phyloP scores from a whole-genome alignment of 805 yeast species.

The Saccharomycopsis fodiens region DNA sequence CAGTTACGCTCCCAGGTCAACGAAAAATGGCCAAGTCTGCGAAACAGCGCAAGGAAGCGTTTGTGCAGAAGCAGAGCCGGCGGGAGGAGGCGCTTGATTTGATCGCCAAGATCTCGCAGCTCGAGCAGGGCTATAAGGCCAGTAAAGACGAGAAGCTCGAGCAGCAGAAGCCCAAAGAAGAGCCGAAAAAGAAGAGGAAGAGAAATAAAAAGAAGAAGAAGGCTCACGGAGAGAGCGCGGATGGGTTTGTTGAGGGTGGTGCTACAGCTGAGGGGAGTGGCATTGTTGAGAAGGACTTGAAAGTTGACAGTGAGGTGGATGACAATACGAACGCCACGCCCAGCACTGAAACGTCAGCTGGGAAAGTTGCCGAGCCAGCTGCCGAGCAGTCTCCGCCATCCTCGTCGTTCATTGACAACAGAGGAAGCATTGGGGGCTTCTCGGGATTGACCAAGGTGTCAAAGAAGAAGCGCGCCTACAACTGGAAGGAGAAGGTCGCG shows the following conservation, averaged over 20 bases:
- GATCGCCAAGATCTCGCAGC: constrained; percentile 16
- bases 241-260: constrained; percentile 23
- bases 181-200: constrained; percentile 57
- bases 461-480: constrained; percentile 49
- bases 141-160: not conserved
- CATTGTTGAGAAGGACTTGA: not conserved
- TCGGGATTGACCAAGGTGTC: constrained; percentile 43
- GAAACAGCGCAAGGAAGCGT: constrained; percentile 17
- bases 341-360: not conserved
- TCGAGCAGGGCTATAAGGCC: constrained; percentile 2
- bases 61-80: constrained; percentile 17
- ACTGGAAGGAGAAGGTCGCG: constrained; percentile 62
- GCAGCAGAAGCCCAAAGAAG: constrained; percentile 45
- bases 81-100: constrained; percentile 35
- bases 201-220: constrained; percentile 25
- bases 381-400: not conserved
- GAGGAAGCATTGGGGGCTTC: constrained; percentile 68
- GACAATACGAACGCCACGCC: constrained; percentile 15
- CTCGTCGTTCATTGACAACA: constrained; percentile 58
- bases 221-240: constrained; percentile 20
- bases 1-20: too few species aligned
- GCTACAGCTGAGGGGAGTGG: too few species aligned
- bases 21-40: constrained; percentile 11
- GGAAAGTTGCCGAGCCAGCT: not conserved
- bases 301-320: constrained; percentile 24